These are phyloP conservation scores for Hanseniaspora occidentalis DNA, from an alignment of 805 yeast species.

Conservation along the genomic window DNA sequence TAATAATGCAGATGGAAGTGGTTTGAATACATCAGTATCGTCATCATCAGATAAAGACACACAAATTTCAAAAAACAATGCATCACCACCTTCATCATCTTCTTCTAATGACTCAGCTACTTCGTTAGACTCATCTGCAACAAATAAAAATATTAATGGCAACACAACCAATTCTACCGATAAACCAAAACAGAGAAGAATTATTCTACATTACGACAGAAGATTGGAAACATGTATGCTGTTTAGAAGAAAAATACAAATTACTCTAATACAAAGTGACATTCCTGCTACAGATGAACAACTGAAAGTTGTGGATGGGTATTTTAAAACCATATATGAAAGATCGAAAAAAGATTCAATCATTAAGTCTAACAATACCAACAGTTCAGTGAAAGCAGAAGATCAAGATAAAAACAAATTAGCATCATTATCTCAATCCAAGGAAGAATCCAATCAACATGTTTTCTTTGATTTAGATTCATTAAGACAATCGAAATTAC, in stretches of 20 bases:
- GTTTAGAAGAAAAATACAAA: conserved; percentile 22
- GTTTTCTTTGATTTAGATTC: conserved; percentile 22
- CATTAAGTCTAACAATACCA: conserved; percentile 4
- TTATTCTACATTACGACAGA: conserved; percentile 16
- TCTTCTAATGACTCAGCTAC: no score
- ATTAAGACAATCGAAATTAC: conserved; percentile 19
- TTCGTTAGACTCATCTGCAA: no score
- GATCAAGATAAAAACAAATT: neutral
- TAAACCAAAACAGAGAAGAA: conserved; percentile 6
- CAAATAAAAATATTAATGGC: no score
- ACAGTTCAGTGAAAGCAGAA: conserved; percentile 11
- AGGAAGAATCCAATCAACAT: conserved; percentile 8
- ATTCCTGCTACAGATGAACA: conserved; percentile 16
- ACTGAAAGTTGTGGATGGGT: conserved; percentile 16
- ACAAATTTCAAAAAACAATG: neutral
- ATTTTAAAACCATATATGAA: conserved; percentile 16
- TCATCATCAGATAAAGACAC: conserved; percentile 1
- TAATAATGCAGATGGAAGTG: no score
- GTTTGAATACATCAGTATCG: no score
- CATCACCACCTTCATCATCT: neutral
- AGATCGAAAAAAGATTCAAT: neutral
- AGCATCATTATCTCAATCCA: neutral
- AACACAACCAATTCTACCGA: neutral
- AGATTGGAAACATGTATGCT: conserved; percentile 18
- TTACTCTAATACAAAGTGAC: conserved; percentile 21